Base-by-base conservation (phyloP, 2,329 filamentous ascomycete genomes). In the Orbilia brochopaga region DNA sequence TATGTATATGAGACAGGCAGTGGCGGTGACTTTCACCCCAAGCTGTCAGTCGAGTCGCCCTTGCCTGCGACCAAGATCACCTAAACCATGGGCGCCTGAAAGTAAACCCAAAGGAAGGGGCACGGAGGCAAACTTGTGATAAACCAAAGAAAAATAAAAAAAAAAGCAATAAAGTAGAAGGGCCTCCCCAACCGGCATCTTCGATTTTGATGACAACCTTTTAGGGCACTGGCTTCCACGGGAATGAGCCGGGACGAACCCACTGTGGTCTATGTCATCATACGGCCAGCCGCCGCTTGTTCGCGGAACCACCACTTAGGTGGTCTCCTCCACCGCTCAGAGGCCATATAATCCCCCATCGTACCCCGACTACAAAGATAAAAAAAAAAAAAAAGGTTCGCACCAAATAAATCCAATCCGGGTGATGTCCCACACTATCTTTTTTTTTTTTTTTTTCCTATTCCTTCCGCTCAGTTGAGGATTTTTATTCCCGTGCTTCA, bases 231-330 rank as follows among this genome's bases (percentile, higher is more conserved):
- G 40, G 27, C 24, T 50, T 40, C 15, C 27, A 57, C 52, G 44
- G 17, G n/a, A n/a, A 44, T 46, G 48, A 53, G 53, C 32, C 51
- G 57, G 56, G 57, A 57, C 55, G 42, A 54, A 58, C 62, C 67
- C 62, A 60, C 19, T 58, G 32, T 27, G 55, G 27, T 53, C 30
- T 55, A 50, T 51, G 56, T 27, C 35, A 40, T 54, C 27, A 10
- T 32, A 50, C 42, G 27, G 37, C 50, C 7, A 50, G 10, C 17
- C n/a, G 48, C 42, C 27, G n/a, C 7, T 46, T 48, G 35, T 13
- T 46, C 44, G 30, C 42, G 21, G 51, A 51, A 15, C 32, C 51
- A 62, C 37, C 53, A 37, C 55, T 27, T 42, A 42, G 4, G 37
- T 13, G 37, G 5, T 42, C n/a, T 42, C 15, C 32, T 35, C 32